Evolutionary conservation across 2,329 filamentous ascomycete genomes (phyloP).

Genomic region (Trichocomaceae sp.): DNA sequence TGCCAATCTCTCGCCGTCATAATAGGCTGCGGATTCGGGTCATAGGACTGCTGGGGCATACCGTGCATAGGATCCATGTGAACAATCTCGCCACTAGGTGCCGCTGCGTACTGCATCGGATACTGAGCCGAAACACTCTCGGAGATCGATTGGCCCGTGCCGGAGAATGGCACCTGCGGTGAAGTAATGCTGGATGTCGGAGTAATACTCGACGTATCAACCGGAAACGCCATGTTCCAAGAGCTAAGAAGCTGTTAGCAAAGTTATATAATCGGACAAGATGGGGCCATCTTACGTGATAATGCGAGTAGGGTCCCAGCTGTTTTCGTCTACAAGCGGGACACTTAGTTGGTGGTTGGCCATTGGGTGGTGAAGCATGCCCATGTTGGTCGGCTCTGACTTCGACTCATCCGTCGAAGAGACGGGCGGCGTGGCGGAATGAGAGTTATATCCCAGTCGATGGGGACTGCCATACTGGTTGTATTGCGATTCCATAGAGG

Average conservation of each 20-base stretch:
- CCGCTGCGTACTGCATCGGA: conserved; percentile 27
- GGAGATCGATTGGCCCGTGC: conserved; percentile 23
- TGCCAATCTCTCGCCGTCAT: conserved; percentile 44
- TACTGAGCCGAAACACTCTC: conserved; percentile 26
- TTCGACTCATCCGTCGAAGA: conserved; percentile 68
- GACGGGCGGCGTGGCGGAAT: conserved; percentile 74
- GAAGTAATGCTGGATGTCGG: conserved; percentile 23
- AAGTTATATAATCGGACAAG: conserved; percentile 7
- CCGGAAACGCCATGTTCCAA: conserved; percentile 93
- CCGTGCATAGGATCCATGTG: conserved; percentile 26
- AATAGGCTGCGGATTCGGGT: conserved; percentile 22
- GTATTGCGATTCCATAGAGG: conserved; percentile 46
- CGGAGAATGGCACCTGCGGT: conserved; percentile 35
- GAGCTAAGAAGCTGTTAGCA: conserved; percentile 53
- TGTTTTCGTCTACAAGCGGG: conserved; percentile 57
- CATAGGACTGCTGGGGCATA: conserved; percentile 29
- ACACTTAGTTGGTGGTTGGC: conserved; percentile 44
- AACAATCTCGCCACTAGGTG: conserved; percentile 23
- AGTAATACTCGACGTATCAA: conserved; percentile 45
- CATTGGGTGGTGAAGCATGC: conserved; percentile 31
- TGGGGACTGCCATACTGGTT: conserved; percentile 45
- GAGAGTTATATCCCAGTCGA: conserved; percentile 48
- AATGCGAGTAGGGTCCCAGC: conserved; percentile 82
- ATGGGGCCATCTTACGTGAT: conserved; percentile 65
- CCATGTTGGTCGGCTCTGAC: conserved; percentile 63